These are phyloP conservation scores for Aspergillus pseudoglaucus DNA, from an alignment of 2,329 filamentous ascomycete species.

Conservation along the genomic window DNA sequence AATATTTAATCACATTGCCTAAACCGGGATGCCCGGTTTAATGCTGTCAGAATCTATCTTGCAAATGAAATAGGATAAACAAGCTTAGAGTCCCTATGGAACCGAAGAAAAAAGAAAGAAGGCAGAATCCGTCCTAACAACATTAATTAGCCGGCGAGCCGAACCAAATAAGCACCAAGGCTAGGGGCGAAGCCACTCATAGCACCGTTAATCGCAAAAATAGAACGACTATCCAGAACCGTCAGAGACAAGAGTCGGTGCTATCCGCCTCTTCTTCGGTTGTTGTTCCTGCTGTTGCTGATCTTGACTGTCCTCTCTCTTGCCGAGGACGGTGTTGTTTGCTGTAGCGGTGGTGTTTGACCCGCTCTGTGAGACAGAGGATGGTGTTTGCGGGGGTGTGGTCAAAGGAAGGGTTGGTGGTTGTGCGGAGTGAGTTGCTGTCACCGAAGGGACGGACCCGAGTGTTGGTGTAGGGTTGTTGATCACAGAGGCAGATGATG, in stretches of 20 bases:
- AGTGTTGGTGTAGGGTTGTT: conserved; percentile 75
- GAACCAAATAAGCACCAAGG: too few relatives aligned
- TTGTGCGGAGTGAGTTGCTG: conserved; percentile 60
- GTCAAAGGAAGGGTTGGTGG: conserved; percentile 61
- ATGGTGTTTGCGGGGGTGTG: conserved; percentile 84
- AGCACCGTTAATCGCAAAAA: too few relatives aligned
- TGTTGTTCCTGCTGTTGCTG: conserved; percentile 40
- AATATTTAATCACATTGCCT: too few relatives aligned
- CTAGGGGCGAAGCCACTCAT: too few relatives aligned
- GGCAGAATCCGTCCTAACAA: too few relatives aligned
- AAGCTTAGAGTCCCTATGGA: too few relatives aligned
- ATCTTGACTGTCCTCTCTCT: conserved; percentile 39
- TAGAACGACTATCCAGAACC: too few relatives aligned
- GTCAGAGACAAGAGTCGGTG: conserved; percentile 57
- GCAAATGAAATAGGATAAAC: too few relatives aligned
- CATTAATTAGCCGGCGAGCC: too few relatives aligned
- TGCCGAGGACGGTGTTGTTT: conserved; percentile 44
- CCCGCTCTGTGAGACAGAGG: conserved; percentile 46
- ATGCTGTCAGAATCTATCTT: too few relatives aligned
- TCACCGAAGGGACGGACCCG: conserved; percentile 68
- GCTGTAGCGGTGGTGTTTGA: conserved; percentile 41
- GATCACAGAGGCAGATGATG: conserved; percentile 44
- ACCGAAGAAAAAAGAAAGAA: too few relatives aligned
- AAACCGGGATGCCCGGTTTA: too few relatives aligned
- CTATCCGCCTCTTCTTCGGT: conserved; percentile 64